phyloP scores from a whole-genome alignment of 768 basidiomycete genomes.

The Lentinula aciculospora region DNA sequence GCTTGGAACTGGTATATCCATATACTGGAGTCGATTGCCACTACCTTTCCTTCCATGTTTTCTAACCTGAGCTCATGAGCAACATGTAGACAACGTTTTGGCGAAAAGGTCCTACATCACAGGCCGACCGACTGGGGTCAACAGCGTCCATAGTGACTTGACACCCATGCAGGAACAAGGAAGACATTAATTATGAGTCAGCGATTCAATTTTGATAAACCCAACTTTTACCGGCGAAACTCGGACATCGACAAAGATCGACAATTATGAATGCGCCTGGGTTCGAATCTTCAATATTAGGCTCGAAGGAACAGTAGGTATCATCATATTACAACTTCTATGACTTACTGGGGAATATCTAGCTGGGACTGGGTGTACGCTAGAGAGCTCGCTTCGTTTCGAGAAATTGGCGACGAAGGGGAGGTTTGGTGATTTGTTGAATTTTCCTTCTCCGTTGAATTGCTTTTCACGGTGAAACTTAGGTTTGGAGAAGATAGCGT shows the following conservation, averaged over 20 bases:
- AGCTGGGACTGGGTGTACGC: constrained; percentile 82
- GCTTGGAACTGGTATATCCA: constrained; percentile 99
- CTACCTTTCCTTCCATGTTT: constrained; percentile 87
- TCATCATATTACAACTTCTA: not conserved
- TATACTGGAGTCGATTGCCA: constrained; percentile 98
- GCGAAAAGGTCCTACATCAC: constrained; percentile 59
- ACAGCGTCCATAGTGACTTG: constrained; percentile 90
- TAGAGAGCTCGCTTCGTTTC: constrained; percentile 64
- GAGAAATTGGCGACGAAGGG: constrained; percentile 78
- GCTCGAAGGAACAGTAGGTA: constrained; percentile 73
- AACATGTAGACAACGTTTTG: not conserved
- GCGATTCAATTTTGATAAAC: not conserved
- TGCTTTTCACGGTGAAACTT: not conserved
- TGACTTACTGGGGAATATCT: not conserved
- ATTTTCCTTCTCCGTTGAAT: not conserved
- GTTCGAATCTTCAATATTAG: constrained; percentile 67
- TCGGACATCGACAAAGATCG: too few relatives aligned
- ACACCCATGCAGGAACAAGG: constrained; percentile 71
- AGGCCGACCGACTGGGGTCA: constrained; percentile 91
- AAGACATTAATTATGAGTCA: not conserved
- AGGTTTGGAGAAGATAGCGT: constrained; percentile 81
- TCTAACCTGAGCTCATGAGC: constrained; percentile 58
- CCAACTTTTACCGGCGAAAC: too few relatives aligned
- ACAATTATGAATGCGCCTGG: constrained; percentile 25
- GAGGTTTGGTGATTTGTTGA: constrained; percentile 63